Conservation (phyloP, 352 stramenopile species). For the Phytopythium montanum region DNA sequence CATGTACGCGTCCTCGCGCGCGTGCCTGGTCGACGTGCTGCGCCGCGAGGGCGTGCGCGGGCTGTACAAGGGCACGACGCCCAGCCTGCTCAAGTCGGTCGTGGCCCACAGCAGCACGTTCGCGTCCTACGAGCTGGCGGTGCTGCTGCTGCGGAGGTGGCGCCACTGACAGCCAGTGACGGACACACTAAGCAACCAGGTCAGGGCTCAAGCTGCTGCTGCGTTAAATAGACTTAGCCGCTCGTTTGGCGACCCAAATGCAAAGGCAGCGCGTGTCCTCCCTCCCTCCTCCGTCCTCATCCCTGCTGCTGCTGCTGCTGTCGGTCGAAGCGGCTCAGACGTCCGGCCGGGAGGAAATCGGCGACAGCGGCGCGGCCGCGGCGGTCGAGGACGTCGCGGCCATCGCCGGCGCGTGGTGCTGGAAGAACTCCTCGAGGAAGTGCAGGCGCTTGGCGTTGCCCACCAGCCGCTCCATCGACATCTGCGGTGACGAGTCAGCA, state of each 20-base stretch:
- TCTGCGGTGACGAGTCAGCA: slow-evolving; percentile 34
- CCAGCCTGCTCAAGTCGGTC: slow-evolving; percentile 78
- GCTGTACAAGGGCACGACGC: slow-evolving; percentile 77
- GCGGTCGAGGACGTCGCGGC: slow-evolving; percentile 16
- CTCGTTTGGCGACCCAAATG: neutral
- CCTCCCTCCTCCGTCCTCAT: neutral
- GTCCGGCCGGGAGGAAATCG: slow-evolving; percentile 8
- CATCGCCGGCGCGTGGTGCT: slow-evolving; percentile 17
- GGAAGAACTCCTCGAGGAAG: slow-evolving; percentile 65
- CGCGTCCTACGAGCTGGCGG: slow-evolving; percentile 64
- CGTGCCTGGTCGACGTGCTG: slow-evolving; percentile 59
- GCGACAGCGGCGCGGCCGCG: slow-evolving; percentile 14
- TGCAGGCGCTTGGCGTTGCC: slow-evolving; percentile 66
- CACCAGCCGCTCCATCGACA: slow-evolving; percentile 81
- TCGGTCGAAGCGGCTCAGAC: neutral
- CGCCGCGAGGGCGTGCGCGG: slow-evolving; percentile 55
- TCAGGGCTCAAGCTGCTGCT: slow-evolving; percentile 4
- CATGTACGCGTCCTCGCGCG: slow-evolving; percentile 56
- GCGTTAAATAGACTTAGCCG: slow-evolving; percentile 24
- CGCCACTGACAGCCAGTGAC: neutral
- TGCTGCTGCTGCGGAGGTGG: slow-evolving; percentile 32
- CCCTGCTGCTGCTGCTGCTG: neutral
- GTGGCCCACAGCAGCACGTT: slow-evolving; percentile 79
- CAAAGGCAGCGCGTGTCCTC: neutral
- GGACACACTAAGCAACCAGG: too few species aligned